A percentile compares a stretch with the other conserved stretches of the same genome.
Evolutionary conservation across 164 flowering plant genomes (phyloP).

Genomic region (Kalanchoe fedtschenkoi): DNA sequence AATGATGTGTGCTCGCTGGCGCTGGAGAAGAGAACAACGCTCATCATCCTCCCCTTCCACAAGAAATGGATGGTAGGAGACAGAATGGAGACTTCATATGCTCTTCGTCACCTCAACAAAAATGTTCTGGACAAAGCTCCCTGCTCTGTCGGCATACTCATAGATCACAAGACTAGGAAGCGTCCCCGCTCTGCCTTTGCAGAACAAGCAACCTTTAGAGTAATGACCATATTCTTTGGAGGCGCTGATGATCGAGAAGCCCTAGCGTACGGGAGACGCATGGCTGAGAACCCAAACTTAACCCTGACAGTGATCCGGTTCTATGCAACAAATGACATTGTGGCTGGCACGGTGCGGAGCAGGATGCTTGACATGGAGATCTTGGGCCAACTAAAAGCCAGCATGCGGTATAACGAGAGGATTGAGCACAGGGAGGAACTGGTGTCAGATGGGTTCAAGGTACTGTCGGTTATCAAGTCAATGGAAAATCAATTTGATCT

Average conservation of each 20-base stretch:
- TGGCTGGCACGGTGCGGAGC: conserved; percentile 15
- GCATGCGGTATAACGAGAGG: conserved; percentile 3
- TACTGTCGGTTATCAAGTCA: conserved; percentile 11
- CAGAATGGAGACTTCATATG: conserved; percentile 10
- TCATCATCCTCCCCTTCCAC: conserved; percentile 33
- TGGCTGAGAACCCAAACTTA: conserved; percentile 20
- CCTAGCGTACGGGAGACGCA: conserved; percentile 26
- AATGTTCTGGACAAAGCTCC: conserved; percentile 32
- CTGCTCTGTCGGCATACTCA: conserved; percentile 46
- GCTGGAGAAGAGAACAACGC: conserved; percentile 21
- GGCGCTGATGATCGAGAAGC: conserved; percentile 63
- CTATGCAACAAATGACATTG: conserved; percentile 10
- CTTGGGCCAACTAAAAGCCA: conserved; percentile 12
- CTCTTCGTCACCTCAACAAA: conserved; percentile 18
- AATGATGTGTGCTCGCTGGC: conserved; percentile 37
- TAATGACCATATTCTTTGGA: conserved; percentile 35
- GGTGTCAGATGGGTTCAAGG: conserved; percentile 13
- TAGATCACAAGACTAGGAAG: conserved; percentile 18
- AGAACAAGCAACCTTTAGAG: conserved; percentile 8
- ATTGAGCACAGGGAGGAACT: conserved; percentile 18
- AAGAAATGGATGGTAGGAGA: conserved; percentile 14
- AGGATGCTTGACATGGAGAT: conserved; percentile 17
- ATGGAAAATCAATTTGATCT: conserved; percentile 16
- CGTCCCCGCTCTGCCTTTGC: neutral
- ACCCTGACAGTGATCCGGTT: conserved; percentile 20